Percentiles rank a stretch among this genome's conserved stretches.
Evolutionary conservation across 2,329 filamentous ascomycete species (phyloP).

Genomic region (Thielaviopsis populi): DNA sequence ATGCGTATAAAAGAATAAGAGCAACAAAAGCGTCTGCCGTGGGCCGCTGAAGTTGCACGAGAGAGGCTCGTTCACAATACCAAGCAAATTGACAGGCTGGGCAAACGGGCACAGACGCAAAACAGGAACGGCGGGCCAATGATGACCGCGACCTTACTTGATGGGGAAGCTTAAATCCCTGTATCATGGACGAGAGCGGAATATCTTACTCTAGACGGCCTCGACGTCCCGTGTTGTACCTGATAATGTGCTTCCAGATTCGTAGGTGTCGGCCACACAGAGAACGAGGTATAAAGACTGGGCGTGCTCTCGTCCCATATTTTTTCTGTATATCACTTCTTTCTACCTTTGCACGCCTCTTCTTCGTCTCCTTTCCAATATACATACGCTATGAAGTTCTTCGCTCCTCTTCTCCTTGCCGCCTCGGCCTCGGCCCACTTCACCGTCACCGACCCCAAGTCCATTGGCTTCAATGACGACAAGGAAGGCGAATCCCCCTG

Average conservation of each 20-base stretch:
- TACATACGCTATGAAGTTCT: slow-evolving; percentile 14
- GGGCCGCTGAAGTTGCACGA: neutral
- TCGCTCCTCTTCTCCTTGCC: slow-evolving; percentile 12
- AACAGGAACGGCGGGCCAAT: neutral
- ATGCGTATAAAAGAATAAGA: neutral
- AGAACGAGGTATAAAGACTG: neutral
- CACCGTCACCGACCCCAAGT: slow-evolving; percentile 13
- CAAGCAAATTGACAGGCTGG: slow-evolving; percentile 2
- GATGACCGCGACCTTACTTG: neutral
- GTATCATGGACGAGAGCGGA: neutral
- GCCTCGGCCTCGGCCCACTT: slow-evolving; percentile 15
- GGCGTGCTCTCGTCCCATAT: neutral
- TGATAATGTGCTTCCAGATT: neutral
- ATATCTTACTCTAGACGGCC: neutral
- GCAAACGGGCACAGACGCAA: neutral
- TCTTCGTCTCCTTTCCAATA: neutral
- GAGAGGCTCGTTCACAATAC: neutral
- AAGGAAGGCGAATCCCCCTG: slow-evolving; percentile 14
- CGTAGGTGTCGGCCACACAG: neutral
- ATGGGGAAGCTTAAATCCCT: neutral
- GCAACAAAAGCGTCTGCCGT: neutral
- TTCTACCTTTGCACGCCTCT: neutral
- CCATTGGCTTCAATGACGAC: slow-evolving; percentile 16
- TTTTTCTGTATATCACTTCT: neutral
- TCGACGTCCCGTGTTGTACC: neutral